Evolutionary conservation across 768 basidiomycete genomes (phyloP).

Genomic region (Steccherinum ochraceum): DNA sequence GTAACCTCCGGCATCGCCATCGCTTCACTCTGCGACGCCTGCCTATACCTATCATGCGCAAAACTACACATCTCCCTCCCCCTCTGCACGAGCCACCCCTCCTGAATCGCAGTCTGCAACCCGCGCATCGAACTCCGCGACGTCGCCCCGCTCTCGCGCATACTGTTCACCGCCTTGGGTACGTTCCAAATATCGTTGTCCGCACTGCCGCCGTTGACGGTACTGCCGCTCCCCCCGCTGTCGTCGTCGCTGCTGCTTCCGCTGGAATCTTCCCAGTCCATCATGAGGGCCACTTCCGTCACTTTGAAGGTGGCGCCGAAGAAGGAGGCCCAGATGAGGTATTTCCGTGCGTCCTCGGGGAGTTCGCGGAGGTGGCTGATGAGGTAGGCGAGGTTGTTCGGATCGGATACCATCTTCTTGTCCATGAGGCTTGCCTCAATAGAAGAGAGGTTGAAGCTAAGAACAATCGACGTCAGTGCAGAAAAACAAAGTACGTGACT

Average conservation of each 20-base stretch:
- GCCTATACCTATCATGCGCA: constrained; percentile 68
- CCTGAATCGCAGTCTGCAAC: constrained; percentile 56
- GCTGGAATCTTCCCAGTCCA: constrained; percentile 66
- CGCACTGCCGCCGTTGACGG: constrained; percentile 17
- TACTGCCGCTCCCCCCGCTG: constrained; percentile 25
- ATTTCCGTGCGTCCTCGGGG: constrained; percentile 58
- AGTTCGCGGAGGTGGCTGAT: constrained; percentile 53
- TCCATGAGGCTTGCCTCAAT: constrained; percentile 51
- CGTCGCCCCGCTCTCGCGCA: constrained; percentile 40
- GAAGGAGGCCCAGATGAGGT: constrained; percentile 65
- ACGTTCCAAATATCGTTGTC: constrained; percentile 39
- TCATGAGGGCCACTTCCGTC: constrained; percentile 64
- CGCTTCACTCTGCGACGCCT: constrained; percentile 61
- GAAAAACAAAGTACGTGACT: neutral
- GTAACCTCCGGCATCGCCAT: constrained; percentile 40
- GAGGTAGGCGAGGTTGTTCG: constrained; percentile 58
- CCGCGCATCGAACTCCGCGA: constrained; percentile 58
- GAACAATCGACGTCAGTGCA: no score
- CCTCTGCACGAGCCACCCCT: constrained; percentile 70
- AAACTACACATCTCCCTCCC: constrained; percentile 75
- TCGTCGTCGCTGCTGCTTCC: constrained; percentile 33
- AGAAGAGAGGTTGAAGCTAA: constrained; percentile 47
- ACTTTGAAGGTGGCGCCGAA: constrained; percentile 75
- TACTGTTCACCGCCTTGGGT: constrained; percentile 42
- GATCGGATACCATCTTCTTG: constrained; percentile 46